Percentiles rank a stretch among this genome's conserved stretches.
Evolutionary conservation across 148 eudicot species (phyloP).

Genomic region (Simmondsia chinensis): DNA sequence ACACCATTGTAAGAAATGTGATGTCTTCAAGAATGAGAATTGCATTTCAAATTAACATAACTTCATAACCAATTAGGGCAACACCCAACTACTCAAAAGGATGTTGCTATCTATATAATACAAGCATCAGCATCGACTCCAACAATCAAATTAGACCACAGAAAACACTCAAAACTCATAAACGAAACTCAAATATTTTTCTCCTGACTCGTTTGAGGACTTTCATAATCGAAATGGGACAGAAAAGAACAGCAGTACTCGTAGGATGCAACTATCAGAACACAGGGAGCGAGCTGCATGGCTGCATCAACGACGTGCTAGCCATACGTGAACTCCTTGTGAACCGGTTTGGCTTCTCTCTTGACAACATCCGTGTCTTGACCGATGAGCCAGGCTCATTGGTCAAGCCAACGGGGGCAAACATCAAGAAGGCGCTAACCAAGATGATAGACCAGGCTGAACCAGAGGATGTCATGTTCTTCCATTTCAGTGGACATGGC

Average conservation of each 20-base stretch:
- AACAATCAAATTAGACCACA: too few relatives aligned
- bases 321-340: slow-evolving; percentile 14
- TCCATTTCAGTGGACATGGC: slow-evolving; percentile 44
- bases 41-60: too few relatives aligned
- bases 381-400: slow-evolving; percentile 12
- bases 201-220: too few relatives aligned
- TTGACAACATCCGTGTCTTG: slow-evolving; percentile 8
- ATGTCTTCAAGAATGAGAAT: too few relatives aligned
- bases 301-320: slow-evolving; percentile 33
- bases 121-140: too few relatives aligned
- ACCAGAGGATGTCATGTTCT: slow-evolving; percentile 32
- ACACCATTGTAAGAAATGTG: too few relatives aligned
- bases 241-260: slow-evolving; percentile 21
- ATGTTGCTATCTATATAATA: too few relatives aligned
- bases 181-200: too few relatives aligned
- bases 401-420: slow-evolving; percentile 28
- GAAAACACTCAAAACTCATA: too few relatives aligned
- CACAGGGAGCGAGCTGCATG: slow-evolving; percentile 20
- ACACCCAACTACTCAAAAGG: too few relatives aligned
- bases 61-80: too few relatives aligned
- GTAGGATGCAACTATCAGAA: slow-evolving; percentile 35
- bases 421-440: slow-evolving; percentile 24
- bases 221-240: slow-evolving; percentile 12
- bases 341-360: slow-evolving; percentile 18
- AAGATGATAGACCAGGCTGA: slow-evolving; percentile 27